Percentiles rank a stretch among this genome's conserved stretches.
These are phyloP conservation scores for Meyerozyma elateridarum DNA, from an alignment of 1,139 yeast genomes.

Conservation along the genomic window DNA sequence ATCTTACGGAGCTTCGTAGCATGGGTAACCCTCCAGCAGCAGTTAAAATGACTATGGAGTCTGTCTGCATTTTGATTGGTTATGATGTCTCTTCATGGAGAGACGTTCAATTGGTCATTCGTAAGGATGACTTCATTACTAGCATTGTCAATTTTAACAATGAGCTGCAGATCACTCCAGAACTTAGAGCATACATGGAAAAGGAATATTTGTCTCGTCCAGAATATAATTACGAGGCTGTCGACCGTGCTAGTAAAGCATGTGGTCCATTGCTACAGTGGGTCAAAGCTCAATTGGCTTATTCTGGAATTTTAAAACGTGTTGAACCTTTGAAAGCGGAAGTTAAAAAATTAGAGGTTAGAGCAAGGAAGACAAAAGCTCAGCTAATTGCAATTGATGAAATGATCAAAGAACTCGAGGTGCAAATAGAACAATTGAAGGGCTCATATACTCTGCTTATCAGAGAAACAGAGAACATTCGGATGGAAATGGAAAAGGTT, in stretches of 20 bases:
- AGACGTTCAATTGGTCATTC: constrained; percentile 74
- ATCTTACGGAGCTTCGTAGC: constrained; percentile 81
- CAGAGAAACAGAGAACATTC: constrained; percentile 73
- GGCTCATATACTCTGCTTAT: constrained; percentile 66
- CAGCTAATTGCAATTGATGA: constrained; percentile 73
- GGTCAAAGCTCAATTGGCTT: constrained; percentile 83
- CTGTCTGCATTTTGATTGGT: constrained; percentile 80
- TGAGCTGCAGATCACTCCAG: constrained; percentile 51
- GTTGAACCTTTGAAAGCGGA: constrained; percentile 76
- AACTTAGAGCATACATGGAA: constrained; percentile 54
- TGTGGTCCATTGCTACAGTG: constrained; percentile 90
- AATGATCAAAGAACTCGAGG: constrained; percentile 74
- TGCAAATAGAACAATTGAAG: constrained; percentile 64
- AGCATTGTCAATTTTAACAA: constrained; percentile 74
- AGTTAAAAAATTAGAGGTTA: constrained; percentile 53
- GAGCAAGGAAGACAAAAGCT: constrained; percentile 58
- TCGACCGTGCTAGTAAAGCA: constrained; percentile 87
- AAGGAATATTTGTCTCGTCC: constrained; percentile 54
- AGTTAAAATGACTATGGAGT: constrained; percentile 80
- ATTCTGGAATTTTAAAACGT: constrained; percentile 61
- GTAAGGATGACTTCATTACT: constrained; percentile 84
- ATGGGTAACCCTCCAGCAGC: constrained; percentile 91
- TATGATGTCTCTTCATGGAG: constrained; percentile 69
- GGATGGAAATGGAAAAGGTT: constrained; percentile 62
- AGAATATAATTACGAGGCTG: constrained; percentile 67